A percentile compares a stretch with the other conserved stretches of the same genome.
phyloP scores from a whole-genome alignment of 2,329 filamentous ascomycete genomes.

The Epichloe elymi region DNA sequence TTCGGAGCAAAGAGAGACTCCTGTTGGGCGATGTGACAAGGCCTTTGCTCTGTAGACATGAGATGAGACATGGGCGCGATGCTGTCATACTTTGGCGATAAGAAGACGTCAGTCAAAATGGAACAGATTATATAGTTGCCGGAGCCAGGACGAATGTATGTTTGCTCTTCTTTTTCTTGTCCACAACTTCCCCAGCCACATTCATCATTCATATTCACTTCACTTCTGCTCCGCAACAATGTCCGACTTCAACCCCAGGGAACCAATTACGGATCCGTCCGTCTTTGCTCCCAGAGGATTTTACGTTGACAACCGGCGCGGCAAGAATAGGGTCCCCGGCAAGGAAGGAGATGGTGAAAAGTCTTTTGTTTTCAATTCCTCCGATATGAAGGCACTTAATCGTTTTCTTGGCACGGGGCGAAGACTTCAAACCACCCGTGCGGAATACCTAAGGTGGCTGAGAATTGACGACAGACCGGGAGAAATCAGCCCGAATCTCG shows the following conservation, averaged over 20 bases:
- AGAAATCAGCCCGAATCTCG: neutral
- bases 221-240: neutral
- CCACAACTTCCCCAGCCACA: too few relatives aligned
- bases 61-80: too few relatives aligned
- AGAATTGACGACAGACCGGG: neutral
- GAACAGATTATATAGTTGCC: neutral
- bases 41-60: too few relatives aligned
- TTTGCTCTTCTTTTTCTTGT: too few relatives aligned
- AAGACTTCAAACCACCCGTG: neutral
- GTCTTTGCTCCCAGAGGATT: neutral
- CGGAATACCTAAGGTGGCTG: neutral
- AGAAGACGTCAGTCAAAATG: neutral
- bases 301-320: neutral
- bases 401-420: neutral
- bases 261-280: slow-evolving; percentile 1
- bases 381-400: neutral
- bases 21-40: neutral
- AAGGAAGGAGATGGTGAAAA: neutral
- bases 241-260: neutral
- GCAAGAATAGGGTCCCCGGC: too few relatives aligned
- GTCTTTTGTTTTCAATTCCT: neutral
- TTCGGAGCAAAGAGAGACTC: neutral
- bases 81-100: neutral
- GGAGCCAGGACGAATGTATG: too few relatives aligned
- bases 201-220: too few relatives aligned